These are phyloP conservation scores for Cercospora sp. DNA, from an alignment of 2,329 filamentous ascomycete species.

Conservation along the genomic window DNA sequence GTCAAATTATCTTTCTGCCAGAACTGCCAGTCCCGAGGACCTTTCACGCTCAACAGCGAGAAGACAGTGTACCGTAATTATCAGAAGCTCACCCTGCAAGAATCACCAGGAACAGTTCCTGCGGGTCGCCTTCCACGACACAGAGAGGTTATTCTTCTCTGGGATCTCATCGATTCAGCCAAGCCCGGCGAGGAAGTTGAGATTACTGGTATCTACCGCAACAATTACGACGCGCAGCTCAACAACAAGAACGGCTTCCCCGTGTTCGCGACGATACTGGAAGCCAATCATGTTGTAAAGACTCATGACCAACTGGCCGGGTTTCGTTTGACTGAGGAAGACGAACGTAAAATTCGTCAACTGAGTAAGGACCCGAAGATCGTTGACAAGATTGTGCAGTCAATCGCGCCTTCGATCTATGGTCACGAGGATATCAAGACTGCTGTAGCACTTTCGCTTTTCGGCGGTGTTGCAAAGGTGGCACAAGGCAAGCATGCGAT, in stretches of 20 bases:
- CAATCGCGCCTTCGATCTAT: slow-evolving; percentile 96
- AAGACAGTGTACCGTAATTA: slow-evolving; percentile 99
- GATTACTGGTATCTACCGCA: slow-evolving; percentile 93
- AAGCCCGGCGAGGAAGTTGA: slow-evolving; percentile 98
- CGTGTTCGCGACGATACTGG: slow-evolving; percentile 94
- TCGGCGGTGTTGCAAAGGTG: slow-evolving; percentile 89
- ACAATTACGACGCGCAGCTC: slow-evolving; percentile 95
- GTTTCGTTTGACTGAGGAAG: slow-evolving; percentile 91
- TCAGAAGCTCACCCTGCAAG: slow-evolving; percentile 94
- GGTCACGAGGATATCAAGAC: slow-evolving; percentile 97
- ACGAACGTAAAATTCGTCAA: slow-evolving; percentile 85
- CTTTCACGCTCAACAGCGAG: slow-evolving; percentile 93
- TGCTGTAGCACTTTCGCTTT: slow-evolving; percentile 87
- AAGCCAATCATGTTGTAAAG: slow-evolving; percentile 97
- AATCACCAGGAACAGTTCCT: slow-evolving; percentile 94
- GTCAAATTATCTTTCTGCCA: slow-evolving; percentile 97
- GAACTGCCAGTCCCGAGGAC: slow-evolving; percentile 90
- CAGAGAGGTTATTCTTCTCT: slow-evolving; percentile 90
- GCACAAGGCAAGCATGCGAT: slow-evolving; percentile 87
- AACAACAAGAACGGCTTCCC: slow-evolving; percentile 99
- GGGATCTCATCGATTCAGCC: slow-evolving; percentile 93
- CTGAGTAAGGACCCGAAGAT: slow-evolving; percentile 89
- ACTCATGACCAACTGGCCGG: slow-evolving; percentile 96
- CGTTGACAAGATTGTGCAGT: slow-evolving; percentile 86
- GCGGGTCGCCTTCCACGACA: slow-evolving; percentile 91